A percentile compares a stretch with the other conserved stretches of the same genome.
These are phyloP conservation scores for Prunus davidiana DNA, from an alignment of 306 rosid species.

Conservation along the genomic window DNA sequence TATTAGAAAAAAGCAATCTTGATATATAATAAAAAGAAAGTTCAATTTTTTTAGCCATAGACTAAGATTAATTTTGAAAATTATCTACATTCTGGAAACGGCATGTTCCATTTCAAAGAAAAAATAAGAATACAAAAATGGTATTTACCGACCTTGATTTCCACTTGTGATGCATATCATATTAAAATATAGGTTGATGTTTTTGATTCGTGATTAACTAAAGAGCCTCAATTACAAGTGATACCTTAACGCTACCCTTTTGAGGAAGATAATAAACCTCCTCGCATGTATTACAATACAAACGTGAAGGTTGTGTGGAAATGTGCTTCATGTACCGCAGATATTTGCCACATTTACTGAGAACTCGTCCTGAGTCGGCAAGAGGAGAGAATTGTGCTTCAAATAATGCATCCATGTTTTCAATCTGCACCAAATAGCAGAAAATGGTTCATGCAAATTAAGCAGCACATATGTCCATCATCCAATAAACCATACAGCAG, in stretches of 20 bases:
- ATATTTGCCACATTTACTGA: slow-evolving; percentile 95
- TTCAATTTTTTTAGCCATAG: neutral
- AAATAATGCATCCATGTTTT: slow-evolving; percentile 90
- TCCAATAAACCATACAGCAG: neutral
- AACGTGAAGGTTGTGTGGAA: slow-evolving; percentile 75
- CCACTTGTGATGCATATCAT: neutral
- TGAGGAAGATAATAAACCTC: slow-evolving; percentile 93
- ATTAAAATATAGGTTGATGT: neutral
- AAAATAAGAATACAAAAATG: neutral
- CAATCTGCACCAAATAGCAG: slow-evolving; percentile 63
- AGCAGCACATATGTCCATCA: neutral
- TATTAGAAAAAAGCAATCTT: neutral
- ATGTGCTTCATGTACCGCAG: slow-evolving; percentile 90
- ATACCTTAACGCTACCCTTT: slow-evolving; percentile 83
- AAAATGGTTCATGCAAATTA: neutral
- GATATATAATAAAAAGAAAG: neutral
- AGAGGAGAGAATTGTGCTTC: slow-evolving; percentile 93
- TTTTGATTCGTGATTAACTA: neutral
- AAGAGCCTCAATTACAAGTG: neutral
- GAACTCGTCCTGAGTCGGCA: slow-evolving; percentile 67
- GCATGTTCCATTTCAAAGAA: neutral
- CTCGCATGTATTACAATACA: slow-evolving; percentile 82
- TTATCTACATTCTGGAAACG: neutral
- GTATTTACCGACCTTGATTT: neutral
- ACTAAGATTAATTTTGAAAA: neutral